phyloP scores from a whole-genome alignment of 2,329 filamentous ascomycete species.

The Pezicula rhizophila region DNA sequence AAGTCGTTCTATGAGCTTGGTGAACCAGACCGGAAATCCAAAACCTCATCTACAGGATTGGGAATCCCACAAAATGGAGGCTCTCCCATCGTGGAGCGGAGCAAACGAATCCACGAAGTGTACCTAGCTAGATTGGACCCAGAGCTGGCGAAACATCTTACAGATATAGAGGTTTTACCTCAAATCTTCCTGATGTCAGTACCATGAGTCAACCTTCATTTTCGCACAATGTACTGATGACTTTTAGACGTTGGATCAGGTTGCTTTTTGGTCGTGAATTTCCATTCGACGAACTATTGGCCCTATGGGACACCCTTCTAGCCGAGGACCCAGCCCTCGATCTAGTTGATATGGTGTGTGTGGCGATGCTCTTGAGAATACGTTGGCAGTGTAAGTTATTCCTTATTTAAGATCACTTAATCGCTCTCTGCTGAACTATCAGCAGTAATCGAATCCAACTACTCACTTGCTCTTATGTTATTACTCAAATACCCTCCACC shows the following conservation, averaged over 20 bases:
- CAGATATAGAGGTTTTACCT: conserved; percentile 80
- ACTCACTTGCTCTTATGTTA: conserved; percentile 75
- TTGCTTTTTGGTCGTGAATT: conserved; percentile 92
- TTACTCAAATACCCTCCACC: conserved; percentile 78
- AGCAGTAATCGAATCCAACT: conserved; percentile 78
- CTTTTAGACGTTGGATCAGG: conserved; percentile 70
- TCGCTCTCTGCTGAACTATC: conserved; percentile 5
- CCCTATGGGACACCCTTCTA: conserved; percentile 88
- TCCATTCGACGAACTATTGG: conserved; percentile 74
- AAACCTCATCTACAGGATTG: conserved; percentile 9
- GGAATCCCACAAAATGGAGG: conserved; percentile 30
- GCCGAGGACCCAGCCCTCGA: conserved; percentile 75
- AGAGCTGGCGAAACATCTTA: conserved; percentile 75
- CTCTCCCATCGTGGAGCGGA: conserved; percentile 77
- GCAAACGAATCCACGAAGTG: conserved; percentile 79
- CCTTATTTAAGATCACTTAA: neutral
- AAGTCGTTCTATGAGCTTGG: conserved; percentile 73
- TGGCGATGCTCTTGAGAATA: conserved; percentile 88
- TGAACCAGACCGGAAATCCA: conserved; percentile 36
- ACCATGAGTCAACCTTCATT: neutral
- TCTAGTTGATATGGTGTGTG: conserved; percentile 83
- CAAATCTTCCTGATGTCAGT: conserved; percentile 91
- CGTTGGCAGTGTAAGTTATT: conserved; percentile 71
- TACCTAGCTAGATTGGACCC: conserved; percentile 74
- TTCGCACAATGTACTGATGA: conserved; percentile 3